These are phyloP conservation scores for Penstemon davidsonii DNA, from an alignment of 257 asterid genomes.

Conservation along the genomic window DNA sequence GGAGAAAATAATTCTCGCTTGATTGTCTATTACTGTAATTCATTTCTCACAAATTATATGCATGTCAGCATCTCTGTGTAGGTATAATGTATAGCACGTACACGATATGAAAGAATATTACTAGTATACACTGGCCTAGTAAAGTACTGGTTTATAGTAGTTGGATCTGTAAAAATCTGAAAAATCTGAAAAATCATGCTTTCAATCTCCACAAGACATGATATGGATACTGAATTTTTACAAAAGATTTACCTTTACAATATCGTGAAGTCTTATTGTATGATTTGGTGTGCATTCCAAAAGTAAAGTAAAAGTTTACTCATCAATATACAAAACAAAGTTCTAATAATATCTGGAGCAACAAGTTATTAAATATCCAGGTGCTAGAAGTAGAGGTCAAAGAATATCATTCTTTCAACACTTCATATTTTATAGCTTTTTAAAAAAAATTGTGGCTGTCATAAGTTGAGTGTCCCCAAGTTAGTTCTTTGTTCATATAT, in stretches of 20 bases:
- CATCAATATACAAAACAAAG: too few relatives aligned
- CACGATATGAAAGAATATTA: background rate
- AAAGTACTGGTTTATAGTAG: slow-evolving; percentile 8
- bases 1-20: slow-evolving; percentile 15
- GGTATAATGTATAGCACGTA: background rate
- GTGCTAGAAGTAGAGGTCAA: too few relatives aligned
- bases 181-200: background rate
- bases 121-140: slow-evolving; percentile 1
- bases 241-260: background rate
- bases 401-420: too few relatives aligned
- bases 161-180: slow-evolving; percentile 21
- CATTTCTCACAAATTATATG: background rate
- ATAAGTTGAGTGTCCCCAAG: background rate
- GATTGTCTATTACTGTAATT: slow-evolving; percentile 7
- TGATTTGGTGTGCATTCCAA: background rate
- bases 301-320: too few relatives aligned
- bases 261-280: too few relatives aligned
- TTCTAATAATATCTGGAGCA: too few relatives aligned
- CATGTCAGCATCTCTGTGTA: background rate
- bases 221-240: slow-evolving; percentile 2
- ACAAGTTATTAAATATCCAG: too few relatives aligned
- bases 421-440: background rate
- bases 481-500: background rate
- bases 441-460: background rate
- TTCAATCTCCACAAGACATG: slow-evolving; percentile 1